These are phyloP conservation scores for Dothistroma pini DNA, from an alignment of 2,329 filamentous ascomycete genomes.

Conservation along the genomic window DNA sequence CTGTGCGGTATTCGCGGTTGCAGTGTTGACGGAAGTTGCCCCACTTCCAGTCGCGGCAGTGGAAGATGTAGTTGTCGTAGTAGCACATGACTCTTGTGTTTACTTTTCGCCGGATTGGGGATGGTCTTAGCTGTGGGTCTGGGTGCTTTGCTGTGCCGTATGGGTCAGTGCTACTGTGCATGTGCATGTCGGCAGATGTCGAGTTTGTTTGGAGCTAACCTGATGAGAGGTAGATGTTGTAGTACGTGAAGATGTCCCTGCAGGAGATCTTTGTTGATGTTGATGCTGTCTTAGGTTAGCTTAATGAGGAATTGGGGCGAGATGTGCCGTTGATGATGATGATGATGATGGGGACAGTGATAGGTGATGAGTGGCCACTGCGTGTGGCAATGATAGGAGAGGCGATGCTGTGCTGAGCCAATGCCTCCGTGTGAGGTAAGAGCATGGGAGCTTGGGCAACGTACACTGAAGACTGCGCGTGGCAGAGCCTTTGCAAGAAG, in stretches of 20 bases:
- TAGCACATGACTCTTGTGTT: constrained; percentile 69
- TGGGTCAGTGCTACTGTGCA: neutral
- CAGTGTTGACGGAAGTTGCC: constrained; percentile 89
- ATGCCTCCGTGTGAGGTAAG: neutral
- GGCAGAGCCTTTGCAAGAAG: constrained; percentile 1
- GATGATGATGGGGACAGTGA: neutral
- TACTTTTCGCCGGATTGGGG: constrained; percentile 1
- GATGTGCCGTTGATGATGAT: neutral
- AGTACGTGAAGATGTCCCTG: neutral
- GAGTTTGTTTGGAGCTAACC: neutral
- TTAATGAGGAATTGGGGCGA: neutral
- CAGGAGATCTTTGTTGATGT: constrained; percentile 8
- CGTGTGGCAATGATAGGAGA: constrained; percentile 9
- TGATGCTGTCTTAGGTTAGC: neutral
- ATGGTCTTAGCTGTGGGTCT: constrained; percentile 1
- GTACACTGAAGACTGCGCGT: constrained; percentile 10
- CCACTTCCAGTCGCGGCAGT: constrained; percentile 92
- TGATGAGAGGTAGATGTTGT: neutral
- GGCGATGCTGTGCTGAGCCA: constrained; percentile 1
- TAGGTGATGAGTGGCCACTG: neutral
- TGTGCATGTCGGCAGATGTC: neutral
- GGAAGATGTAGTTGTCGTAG: constrained; percentile 84
- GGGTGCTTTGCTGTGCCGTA: constrained; percentile 3
- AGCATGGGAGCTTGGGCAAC: constrained; percentile 4
- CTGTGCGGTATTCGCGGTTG: constrained; percentile 89